Percentiles rank a stretch among this genome's conserved stretches.
These are phyloP conservation scores for Imleria badia DNA, from an alignment of 768 basidiomycete genomes.

Conservation along the genomic window DNA sequence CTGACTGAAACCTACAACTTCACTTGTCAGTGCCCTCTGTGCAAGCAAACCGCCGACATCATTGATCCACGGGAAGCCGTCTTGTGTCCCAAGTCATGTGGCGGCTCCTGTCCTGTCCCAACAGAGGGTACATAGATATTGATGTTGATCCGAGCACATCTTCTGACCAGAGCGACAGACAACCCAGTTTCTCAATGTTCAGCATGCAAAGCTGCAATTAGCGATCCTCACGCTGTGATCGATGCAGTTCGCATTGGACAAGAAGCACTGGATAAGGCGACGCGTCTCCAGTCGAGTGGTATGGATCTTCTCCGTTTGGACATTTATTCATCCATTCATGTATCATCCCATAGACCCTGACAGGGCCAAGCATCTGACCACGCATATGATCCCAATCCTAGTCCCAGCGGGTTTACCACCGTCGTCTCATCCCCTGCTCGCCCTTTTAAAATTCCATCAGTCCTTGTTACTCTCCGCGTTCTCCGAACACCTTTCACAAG, in stretches of 20 bases:
- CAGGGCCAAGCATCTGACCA: conserved; percentile 59
- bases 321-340: neutral
- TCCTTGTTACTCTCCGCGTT: conserved; percentile 62
- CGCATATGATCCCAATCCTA: conserved; percentile 65
- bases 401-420: conserved; percentile 57
- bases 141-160: neutral
- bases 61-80: conserved; percentile 70
- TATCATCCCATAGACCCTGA: conserved; percentile 45
- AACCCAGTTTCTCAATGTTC: conserved; percentile 47
- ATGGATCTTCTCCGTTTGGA: conserved; percentile 6
- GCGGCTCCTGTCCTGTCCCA: conserved; percentile 60
- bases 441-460: conserved; percentile 67
- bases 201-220: conserved; percentile 52
- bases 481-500: conserved; percentile 40
- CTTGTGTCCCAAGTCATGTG: conserved; percentile 68
- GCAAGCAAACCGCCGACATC: conserved; percentile 27
- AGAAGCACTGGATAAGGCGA: conserved; percentile 75
- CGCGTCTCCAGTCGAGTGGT: conserved; percentile 60
- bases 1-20: conserved; percentile 80
- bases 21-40: conserved; percentile 65
- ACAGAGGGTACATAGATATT: conserved; percentile 48
- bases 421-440: conserved; percentile 75
- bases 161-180: conserved; percentile 38
- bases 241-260: conserved; percentile 69
- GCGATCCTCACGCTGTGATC: conserved; percentile 50